Percentiles rank a stretch among this genome's conserved stretches.
Conservation (phyloP, 2,329 filamentous ascomycete species). For the Phyllosticta citrichinensis region DNA sequence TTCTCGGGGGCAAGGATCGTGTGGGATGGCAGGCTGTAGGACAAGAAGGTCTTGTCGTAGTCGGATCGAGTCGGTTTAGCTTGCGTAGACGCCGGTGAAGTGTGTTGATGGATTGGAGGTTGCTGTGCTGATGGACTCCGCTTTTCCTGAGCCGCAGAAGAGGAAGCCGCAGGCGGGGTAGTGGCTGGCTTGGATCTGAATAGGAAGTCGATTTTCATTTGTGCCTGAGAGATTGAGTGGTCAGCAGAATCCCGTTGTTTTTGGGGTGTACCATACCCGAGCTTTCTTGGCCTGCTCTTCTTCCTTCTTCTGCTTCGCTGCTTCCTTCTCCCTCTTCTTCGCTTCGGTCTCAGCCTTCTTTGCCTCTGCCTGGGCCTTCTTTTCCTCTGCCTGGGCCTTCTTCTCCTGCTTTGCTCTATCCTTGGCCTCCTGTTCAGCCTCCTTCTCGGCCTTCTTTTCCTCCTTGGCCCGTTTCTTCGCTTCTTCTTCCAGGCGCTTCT, state of each 20-base stretch:
- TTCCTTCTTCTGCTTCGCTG: conserved; percentile 38
- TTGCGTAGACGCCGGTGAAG: neutral
- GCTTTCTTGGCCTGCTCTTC: conserved; percentile 27
- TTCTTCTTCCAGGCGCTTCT: conserved; percentile 28
- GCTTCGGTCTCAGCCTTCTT: conserved; percentile 32
- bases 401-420: conserved; percentile 21
- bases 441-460: conserved; percentile 26
- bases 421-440: conserved; percentile 16
- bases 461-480: conserved; percentile 27
- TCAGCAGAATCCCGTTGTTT: neutral
- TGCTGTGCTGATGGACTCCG: conserved; percentile 26
- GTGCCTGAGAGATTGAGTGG: conserved; percentile 19
- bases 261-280: neutral
- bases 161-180: neutral
- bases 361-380: conserved; percentile 31
- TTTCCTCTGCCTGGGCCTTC: conserved; percentile 16
- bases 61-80: conserved; percentile 27
- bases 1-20: conserved; percentile 56
- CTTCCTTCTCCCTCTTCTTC: conserved; percentile 37
- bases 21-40: conserved; percentile 68
- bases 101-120: conserved; percentile 4
- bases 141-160: neutral
- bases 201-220: conserved; percentile 35
- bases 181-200: conserved; percentile 28
- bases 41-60: conserved; percentile 58